A percentile compares a stretch with the other conserved stretches of the same genome.
phyloP scores from a whole-genome alignment of 768 basidiomycete genomes.

The Russula olivacea region DNA sequence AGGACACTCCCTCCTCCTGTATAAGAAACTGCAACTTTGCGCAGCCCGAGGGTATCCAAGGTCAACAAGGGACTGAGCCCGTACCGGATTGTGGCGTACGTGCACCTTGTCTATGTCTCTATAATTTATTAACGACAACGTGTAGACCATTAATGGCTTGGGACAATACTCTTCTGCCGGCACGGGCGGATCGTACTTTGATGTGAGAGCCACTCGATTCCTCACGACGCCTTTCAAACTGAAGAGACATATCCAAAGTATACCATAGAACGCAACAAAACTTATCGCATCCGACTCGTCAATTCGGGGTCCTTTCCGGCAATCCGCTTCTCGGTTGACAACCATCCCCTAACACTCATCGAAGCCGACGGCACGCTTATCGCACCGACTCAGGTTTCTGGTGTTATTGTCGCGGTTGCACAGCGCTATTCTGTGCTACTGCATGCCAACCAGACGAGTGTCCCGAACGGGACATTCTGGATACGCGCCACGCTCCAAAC shows the following conservation, averaged over 20 bases:
- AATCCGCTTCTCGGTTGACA: slow-evolving; percentile 42
- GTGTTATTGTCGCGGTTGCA: slow-evolving; percentile 40
- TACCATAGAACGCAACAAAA: slow-evolving; percentile 33
- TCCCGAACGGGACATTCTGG: slow-evolving; percentile 35
- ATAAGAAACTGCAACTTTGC: not conserved
- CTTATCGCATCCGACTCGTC: slow-evolving; percentile 45
- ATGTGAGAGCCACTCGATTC: slow-evolving; percentile 20
- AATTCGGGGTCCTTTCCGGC: slow-evolving; percentile 45
- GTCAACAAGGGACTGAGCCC: slow-evolving; percentile 33
- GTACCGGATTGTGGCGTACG: slow-evolving; percentile 33
- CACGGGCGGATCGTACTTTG: slow-evolving; percentile 32
- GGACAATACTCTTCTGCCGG: slow-evolving; percentile 29
- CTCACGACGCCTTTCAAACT: slow-evolving; percentile 18
- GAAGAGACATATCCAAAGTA: slow-evolving; percentile 27
- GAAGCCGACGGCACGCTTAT: slow-evolving; percentile 46
- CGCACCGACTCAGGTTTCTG: slow-evolving; percentile 35
- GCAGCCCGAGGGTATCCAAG: slow-evolving; percentile 31
- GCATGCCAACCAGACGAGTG: slow-evolving; percentile 36
- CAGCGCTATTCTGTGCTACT: slow-evolving; percentile 49
- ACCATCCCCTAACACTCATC: slow-evolving; percentile 42
- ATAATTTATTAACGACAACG: not conserved
- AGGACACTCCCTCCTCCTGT: slow-evolving; percentile 2
- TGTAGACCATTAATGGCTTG: slow-evolving; percentile 32
- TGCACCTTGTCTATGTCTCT: not conserved
- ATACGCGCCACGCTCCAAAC: slow-evolving; percentile 38